Evolutionary conservation across 2,329 filamentous ascomycete species (phyloP).

Genomic region (Pseudogymnoascus sp.): DNA sequence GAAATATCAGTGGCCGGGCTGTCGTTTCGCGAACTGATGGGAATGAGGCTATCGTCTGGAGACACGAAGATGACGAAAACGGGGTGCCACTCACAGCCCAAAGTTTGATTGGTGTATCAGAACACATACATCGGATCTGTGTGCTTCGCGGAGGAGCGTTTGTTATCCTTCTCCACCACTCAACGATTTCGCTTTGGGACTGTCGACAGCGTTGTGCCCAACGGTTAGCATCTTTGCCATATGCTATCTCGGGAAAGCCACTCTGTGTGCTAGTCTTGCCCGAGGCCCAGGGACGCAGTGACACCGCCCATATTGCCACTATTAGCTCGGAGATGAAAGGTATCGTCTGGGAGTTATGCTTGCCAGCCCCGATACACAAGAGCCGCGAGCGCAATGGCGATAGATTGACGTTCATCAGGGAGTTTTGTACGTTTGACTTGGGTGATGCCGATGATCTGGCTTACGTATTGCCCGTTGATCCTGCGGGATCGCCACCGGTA

Average conservation of each 20-base stretch:
- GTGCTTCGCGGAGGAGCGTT: conserved; percentile 70
- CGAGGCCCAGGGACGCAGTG: conserved; percentile 42
- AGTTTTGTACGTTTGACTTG: conserved; percentile 66
- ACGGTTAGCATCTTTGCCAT: conserved; percentile 50
- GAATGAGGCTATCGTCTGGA: conserved; percentile 79
- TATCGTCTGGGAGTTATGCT: conserved; percentile 68
- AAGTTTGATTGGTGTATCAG: conserved; percentile 57
- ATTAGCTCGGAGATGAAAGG: conserved; percentile 72
- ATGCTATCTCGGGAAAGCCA: conserved; percentile 58
- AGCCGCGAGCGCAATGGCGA: conserved; percentile 29
- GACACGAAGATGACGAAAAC: conserved; percentile 46
- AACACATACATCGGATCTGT: conserved; percentile 72
- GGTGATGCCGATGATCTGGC: conserved; percentile 49
- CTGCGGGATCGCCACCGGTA: conserved; percentile 64
- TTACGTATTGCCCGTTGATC: conserved; percentile 74
- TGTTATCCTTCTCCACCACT: conserved; percentile 69
- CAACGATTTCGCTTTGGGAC: conserved; percentile 71
- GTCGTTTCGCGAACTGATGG: conserved; percentile 72
- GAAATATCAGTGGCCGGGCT: conserved; percentile 72
- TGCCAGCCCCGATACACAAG: conserved; percentile 41
- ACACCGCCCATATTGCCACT: conserved; percentile 66
- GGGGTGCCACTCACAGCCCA: conserved; percentile 54
- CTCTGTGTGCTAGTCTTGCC: conserved; percentile 74
- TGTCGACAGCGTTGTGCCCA: conserved; percentile 51
- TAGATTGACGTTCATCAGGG: conserved; percentile 35